Evolutionary conservation across 768 basidiomycete species (phyloP), one percentile per base, ranked within the genome.

Genomic region (Piloderma croceum): DNA sequence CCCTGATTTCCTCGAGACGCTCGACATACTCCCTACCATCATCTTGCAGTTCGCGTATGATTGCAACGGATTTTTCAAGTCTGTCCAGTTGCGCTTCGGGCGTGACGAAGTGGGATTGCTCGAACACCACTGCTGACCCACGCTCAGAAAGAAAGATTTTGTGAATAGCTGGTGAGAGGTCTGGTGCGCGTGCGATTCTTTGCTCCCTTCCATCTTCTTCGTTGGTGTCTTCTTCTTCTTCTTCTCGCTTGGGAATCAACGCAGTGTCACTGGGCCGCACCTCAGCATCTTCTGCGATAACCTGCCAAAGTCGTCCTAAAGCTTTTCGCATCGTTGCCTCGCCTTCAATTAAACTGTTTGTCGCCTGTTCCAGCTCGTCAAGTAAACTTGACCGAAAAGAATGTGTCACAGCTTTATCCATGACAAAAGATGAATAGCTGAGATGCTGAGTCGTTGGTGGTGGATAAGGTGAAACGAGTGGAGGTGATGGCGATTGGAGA

Each of bases 21-120:
- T 90, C 89, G 5, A 84, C 79, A 54, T 91, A 92, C 59, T 91
- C 90, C 33, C 87, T 70, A 5, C 83, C 84, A 50, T 92, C 90
- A 52, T 91, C 90, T 49, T 87, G 83, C 17, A 92, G 65, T 49
- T 92, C 90, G 38, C 83, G 76, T 38, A 91, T 61, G 2, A 77
- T 71, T 12, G 81, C 76, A 25, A 90, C 50, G 11, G 82, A 79
- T 56, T 86, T 89, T 54, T 90, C 86, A 41, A 91, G 56, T 11
- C 66, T 80, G 34, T 79, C 81, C 43, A 77, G 60, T 48, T 87
- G 84, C 63, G 76, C 71, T 41, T 83, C 77, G 17, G 78, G 76
- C 3, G 74, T 73, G 5, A 75, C 63, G 47, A 82, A 84, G 51
- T 80, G 78, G 1, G 81, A 77, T 7, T 71, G 72, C 45, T 83